Evolutionary conservation across 768 basidiomycete genomes (phyloP).

Genomic region (Lentinula raphanica): DNA sequence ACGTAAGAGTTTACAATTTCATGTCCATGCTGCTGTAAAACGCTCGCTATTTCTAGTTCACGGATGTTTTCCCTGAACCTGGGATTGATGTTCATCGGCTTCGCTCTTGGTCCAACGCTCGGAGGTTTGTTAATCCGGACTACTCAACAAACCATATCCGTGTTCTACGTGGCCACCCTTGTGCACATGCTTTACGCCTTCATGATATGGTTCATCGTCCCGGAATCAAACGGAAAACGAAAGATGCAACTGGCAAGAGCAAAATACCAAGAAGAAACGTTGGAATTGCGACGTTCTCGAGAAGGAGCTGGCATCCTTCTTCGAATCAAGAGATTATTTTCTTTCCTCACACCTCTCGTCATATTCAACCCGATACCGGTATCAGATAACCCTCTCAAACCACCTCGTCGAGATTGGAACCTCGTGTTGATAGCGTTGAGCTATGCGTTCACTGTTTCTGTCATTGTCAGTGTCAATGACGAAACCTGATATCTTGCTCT

Average conservation of each 20-base stretch:
- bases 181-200: constrained; percentile 46
- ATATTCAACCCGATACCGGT: constrained; percentile 48
- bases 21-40: background rate
- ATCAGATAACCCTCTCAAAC: constrained; percentile 35
- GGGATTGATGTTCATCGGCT: constrained; percentile 70
- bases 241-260: constrained; percentile 38
- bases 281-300: constrained; percentile 11
- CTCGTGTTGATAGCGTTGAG: constrained; percentile 50
- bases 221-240: constrained; percentile 65
- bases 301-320: constrained; percentile 23
- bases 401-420: constrained; percentile 55
- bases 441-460: constrained; percentile 42
- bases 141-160: constrained; percentile 50
- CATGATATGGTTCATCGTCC: constrained; percentile 56
- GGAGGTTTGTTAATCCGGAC: constrained; percentile 59
- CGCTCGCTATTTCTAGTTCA: constrained; percentile 38
- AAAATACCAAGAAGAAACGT: constrained; percentile 30
- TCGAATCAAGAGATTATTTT: constrained; percentile 42
- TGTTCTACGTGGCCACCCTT: constrained; percentile 63
- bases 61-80: constrained; percentile 57
- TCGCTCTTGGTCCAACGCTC: constrained; percentile 60
- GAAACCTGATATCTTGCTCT: background rate
- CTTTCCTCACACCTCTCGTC: constrained; percentile 68
- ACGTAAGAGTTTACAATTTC: constrained; percentile 2
- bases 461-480: constrained; percentile 32